A percentile compares a stretch with the other conserved stretches of the same genome.
phyloP scores from a whole-genome alignment of 1,284 basidiomycete genomes.

The Irpex rosettiformis region DNA sequence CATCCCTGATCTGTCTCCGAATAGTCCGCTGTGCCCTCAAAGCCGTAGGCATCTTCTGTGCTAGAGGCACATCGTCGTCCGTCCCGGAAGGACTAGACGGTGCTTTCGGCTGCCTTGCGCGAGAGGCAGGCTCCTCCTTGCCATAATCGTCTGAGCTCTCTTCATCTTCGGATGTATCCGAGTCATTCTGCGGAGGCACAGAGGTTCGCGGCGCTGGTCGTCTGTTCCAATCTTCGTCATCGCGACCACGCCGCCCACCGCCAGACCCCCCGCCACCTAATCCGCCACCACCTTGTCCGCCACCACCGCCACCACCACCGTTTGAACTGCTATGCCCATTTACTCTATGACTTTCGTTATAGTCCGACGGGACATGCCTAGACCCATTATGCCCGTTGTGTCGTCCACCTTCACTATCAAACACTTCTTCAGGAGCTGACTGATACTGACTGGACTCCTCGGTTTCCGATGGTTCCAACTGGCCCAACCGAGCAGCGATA shows the following conservation, averaged over 20 bases:
- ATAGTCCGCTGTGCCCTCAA: constrained; percentile 76
- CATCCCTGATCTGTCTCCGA: constrained; percentile 62
- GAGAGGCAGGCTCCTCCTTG: constrained; percentile 18
- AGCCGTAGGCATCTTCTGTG: constrained; percentile 73
- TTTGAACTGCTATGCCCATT: constrained; percentile 25
- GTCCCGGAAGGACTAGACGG: constrained; percentile 15
- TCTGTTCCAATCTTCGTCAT: constrained; percentile 26
- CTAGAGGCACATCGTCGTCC: constrained; percentile 75
- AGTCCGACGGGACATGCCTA: not conserved
- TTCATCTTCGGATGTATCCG: constrained; percentile 35
- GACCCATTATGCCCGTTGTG: constrained; percentile 1
- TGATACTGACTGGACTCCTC: constrained; percentile 8
- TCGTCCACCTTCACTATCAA: constrained; percentile 6
- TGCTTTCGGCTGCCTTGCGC: constrained; percentile 10
- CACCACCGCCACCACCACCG: constrained; percentile 15
- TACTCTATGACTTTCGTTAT: constrained; percentile 6
- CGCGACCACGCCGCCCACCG: constrained; percentile 30
- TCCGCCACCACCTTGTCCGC: constrained; percentile 16
- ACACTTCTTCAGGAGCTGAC: constrained; percentile 8
- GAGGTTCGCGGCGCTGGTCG: constrained; percentile 19
- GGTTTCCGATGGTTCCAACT: constrained; percentile 7
- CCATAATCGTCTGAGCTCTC: constrained; percentile 45
- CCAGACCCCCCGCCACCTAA: constrained; percentile 21
- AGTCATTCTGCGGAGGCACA: constrained; percentile 27
- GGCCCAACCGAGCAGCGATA: constrained; percentile 9